Conservation (phyloP, 441 rosid species). For the Gossypium gossypioides region DNA sequence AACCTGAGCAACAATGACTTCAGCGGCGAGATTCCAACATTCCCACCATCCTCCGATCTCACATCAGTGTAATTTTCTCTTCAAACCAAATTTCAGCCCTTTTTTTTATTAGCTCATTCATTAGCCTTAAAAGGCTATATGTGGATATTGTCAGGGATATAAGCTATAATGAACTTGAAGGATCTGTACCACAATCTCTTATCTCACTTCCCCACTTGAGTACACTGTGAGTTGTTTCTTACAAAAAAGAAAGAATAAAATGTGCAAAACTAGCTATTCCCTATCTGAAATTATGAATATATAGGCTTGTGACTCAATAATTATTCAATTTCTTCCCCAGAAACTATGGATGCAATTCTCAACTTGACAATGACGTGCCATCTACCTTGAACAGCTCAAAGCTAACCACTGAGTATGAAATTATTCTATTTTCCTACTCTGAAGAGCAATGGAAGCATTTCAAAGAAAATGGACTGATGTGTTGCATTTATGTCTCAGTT, state of each 20-base stretch:
- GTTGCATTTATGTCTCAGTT: conserved; percentile 28
- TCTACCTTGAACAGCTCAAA: conserved; percentile 22
- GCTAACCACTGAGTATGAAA: conserved; percentile 42
- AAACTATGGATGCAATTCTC: conserved; percentile 46
- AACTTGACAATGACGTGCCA: conserved; percentile 21
- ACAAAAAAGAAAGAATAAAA: background rate
- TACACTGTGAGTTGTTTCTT: conserved; percentile 35
- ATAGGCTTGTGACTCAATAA: background rate
- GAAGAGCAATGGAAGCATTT: background rate
- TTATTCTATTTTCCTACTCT: conserved; percentile 1
- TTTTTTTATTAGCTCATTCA: background rate
- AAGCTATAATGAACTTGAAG: conserved; percentile 37
- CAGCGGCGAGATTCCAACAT: conserved; percentile 33
- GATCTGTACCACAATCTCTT: conserved; percentile 32
- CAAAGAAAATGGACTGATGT: conserved; percentile 13
- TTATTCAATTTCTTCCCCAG: conserved; percentile 26
- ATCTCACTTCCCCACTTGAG: conserved; percentile 28
- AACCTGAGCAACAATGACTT: conserved; percentile 49
- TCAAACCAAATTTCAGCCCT: background rate
- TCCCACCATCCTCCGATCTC: conserved; percentile 33
- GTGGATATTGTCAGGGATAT: conserved; percentile 39
- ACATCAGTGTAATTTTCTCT: conserved; percentile 44
- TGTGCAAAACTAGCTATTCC: background rate
- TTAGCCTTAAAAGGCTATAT: background rate
- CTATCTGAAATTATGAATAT: background rate